A percentile compares a stretch with the other conserved stretches of the same genome.
Conservation (phyloP, 345 rosid genomes). For the Salix koriyanagi region DNA sequence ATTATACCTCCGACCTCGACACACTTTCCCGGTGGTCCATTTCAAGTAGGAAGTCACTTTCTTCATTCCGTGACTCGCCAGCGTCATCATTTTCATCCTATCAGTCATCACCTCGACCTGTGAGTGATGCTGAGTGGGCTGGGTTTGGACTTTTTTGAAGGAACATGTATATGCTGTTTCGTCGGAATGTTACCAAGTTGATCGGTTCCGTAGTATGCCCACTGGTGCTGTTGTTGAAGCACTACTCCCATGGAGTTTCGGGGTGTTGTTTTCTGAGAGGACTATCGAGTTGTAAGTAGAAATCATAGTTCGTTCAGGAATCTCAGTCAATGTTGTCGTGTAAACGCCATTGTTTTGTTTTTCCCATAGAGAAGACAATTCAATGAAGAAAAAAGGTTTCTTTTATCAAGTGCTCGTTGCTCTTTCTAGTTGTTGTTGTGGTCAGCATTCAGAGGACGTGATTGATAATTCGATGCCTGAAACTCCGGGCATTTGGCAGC, state of each 20-base stretch:
- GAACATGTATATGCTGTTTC: not conserved
- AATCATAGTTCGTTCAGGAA: not conserved
- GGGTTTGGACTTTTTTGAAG: slow-evolving; percentile 61
- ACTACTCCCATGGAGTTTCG: not conserved
- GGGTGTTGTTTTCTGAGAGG: not conserved
- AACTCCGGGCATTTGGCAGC: not conserved
- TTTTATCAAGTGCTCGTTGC: not conserved
- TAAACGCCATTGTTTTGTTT: not conserved
- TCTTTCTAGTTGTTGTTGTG: not conserved
- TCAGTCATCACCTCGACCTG: slow-evolving; percentile 55
- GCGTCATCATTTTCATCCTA: slow-evolving; percentile 59
- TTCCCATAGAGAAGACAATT: not conserved
- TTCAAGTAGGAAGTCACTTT: slow-evolving; percentile 54
- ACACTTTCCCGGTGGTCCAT: slow-evolving; percentile 48
- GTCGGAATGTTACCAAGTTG: not conserved
- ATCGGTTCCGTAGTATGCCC: not conserved
- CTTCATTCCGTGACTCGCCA: slow-evolving; percentile 51
- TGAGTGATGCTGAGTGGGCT: slow-evolving; percentile 61
- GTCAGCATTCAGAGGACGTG: not conserved
- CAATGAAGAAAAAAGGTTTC: not conserved
- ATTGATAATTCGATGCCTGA: not conserved
- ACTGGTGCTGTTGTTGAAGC: not conserved
- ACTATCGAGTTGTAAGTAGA: not conserved
- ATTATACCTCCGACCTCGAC: slow-evolving; percentile 43
- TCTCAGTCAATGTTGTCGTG: not conserved